Base-by-base conservation (phyloP, 2,329 filamentous ascomycete species). In the Catunica adiposa region DNA sequence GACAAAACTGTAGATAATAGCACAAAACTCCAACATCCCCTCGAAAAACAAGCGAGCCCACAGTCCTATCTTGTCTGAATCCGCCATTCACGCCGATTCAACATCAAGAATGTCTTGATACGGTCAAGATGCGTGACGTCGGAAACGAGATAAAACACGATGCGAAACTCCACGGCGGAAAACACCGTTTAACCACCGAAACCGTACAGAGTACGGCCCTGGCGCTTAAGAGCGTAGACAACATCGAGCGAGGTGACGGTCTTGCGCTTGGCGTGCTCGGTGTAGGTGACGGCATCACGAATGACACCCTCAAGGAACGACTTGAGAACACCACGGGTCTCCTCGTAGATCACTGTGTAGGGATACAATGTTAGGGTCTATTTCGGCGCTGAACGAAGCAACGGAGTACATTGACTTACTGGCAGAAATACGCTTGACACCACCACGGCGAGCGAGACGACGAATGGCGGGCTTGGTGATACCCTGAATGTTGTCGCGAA, bases 391-490 rank as follows among this genome's bases (percentile, higher is more conserved):
- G 22, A 40, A 23, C 40, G 2, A 14, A 20, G 22, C 20, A 15
- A 1, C 3, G 50, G 17, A 1, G 26, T 15, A 9, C 8, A 8
- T 44, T 4, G 20, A 54, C 56, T 54, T 53, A 57, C 51, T 94
- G 70, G 89, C 89, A 68, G 89, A 95, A 69, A 96, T 96, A 94
- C 89, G 89, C 87, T 96, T 96, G 80, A 96, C 89, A 90, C 89
- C 89, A 74, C 89, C 89, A 92, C 89, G 89, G 76, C 89, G 89
- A 63, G 89, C 89, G 71, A 96, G 89, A 94, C 89, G 89, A 68
- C 89, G 85, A 75, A 96, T 96, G 67, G 89, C 89, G 67, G 89
- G 89, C 86, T 96, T 96, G 69, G 89, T 96, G 70, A 96, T 96
- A 76, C 89, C 89, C 78, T 96, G 89, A 70, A 96, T 96, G 86